phyloP scores from a whole-genome alignment of 371 early-diverging fungal species.

The Mortierella sp. region DNA sequence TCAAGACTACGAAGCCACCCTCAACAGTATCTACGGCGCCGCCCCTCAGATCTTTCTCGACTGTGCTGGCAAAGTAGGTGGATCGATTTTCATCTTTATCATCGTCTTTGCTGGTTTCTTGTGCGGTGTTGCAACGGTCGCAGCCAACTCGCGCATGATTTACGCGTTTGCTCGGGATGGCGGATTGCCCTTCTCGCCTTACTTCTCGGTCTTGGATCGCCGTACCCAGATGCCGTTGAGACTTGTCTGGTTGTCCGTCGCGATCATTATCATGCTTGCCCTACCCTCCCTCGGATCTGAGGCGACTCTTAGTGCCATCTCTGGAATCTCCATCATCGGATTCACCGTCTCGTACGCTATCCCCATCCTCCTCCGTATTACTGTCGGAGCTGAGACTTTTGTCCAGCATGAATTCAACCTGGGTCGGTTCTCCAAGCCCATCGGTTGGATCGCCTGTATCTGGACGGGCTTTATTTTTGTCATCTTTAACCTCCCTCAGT shows the following conservation, averaged over 20 bases:
- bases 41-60: conserved; percentile 77
- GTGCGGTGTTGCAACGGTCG: conserved; percentile 66
- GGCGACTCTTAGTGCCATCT: conserved; percentile 74
- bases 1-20: conserved; percentile 63
- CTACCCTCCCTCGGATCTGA: conserved; percentile 62
- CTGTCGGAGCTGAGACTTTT: conserved; percentile 59
- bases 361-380: conserved; percentile 66
- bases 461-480: conserved; percentile 63
- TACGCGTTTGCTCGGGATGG: conserved; percentile 86
- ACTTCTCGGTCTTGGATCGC: conserved; percentile 57
- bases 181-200: conserved; percentile 59
- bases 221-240: conserved; percentile 60
- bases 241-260: conserved; percentile 65
- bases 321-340: conserved; percentile 62
- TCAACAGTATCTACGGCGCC: conserved; percentile 60
- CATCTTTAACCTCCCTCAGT: conserved; percentile 64
- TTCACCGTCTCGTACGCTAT: conserved; percentile 65
- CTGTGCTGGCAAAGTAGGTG: conserved; percentile 67
- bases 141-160: conserved; percentile 79
- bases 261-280: conserved; percentile 49
- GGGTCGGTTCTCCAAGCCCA: conserved; percentile 58
- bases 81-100: conserved; percentile 63
- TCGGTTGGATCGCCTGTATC: conserved; percentile 57
- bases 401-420: conserved; percentile 60
- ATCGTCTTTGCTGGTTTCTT: conserved; percentile 73